Percentiles rank a stretch among this genome's conserved stretches.
phyloP scores from a whole-genome alignment of 73 alveolate genomes.

The Vitrella brassicaformis region DNA sequence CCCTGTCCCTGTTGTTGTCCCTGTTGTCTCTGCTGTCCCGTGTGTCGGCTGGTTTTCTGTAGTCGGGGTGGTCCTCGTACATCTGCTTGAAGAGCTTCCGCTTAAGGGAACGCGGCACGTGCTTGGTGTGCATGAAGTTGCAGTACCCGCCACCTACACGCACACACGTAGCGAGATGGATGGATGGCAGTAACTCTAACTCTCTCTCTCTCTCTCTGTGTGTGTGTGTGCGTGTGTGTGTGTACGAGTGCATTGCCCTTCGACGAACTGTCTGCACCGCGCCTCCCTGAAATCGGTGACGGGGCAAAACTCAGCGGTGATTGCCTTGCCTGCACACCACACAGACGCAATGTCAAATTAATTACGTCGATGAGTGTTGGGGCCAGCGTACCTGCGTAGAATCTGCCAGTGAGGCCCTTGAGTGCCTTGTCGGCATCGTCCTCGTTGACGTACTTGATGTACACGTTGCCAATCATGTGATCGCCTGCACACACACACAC shows the following conservation, averaged over 20 bases:
- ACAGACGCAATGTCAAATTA: not conserved
- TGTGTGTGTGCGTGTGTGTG: too few relatives aligned
- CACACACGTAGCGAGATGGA: not conserved
- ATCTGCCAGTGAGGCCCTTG: conserved; percentile 71
- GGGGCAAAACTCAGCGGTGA: conserved; percentile 73
- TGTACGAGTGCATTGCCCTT: conserved; percentile 70
- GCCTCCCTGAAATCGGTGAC: conserved; percentile 97
- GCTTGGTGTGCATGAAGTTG: conserved; percentile 96
- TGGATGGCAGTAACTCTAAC: not conserved
- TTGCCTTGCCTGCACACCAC: not conserved
- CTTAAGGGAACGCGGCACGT: conserved; percentile 71
- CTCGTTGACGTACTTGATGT: conserved; percentile 81
- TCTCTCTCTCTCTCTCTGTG: conserved; percentile 1
- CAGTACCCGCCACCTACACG: conserved; percentile 93
- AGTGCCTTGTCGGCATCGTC: conserved; percentile 74
- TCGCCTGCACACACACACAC: too few relatives aligned
- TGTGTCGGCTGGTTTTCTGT: conserved; percentile 2
- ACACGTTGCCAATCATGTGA: conserved; percentile 92
- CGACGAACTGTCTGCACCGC: conserved; percentile 90
- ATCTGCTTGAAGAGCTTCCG: conserved; percentile 78
- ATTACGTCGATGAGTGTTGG: too few relatives aligned
- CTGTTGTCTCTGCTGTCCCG: not conserved
- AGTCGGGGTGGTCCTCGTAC: conserved; percentile 96
- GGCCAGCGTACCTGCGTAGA: conserved; percentile 67
- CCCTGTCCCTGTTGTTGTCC: not conserved